Conservation (phyloP, 1,139 yeast genomes). For the Taphrina populina region DNA sequence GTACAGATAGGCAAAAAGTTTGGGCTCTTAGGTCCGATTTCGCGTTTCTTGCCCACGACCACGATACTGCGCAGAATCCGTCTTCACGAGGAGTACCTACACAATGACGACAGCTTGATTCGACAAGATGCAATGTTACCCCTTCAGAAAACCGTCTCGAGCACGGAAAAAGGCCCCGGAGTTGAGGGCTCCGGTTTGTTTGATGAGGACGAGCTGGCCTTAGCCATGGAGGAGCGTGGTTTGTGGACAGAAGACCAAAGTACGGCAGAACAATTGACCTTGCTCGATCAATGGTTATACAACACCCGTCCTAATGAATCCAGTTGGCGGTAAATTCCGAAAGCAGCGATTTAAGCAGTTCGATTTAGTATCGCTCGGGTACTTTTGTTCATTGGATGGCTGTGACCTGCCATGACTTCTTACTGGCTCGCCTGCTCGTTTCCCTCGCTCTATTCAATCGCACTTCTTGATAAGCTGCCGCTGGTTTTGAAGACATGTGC, state of each 20-base stretch:
- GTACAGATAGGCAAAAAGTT: background rate
- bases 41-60: background rate
- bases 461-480: too few relatives aligned
- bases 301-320: background rate
- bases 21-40: constrained; percentile 24
- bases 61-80: background rate
- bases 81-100: constrained; percentile 14
- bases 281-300: constrained; percentile 1
- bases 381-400: background rate
- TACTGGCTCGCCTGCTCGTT: too few relatives aligned
- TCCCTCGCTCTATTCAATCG: too few relatives aligned
- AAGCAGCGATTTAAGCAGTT: background rate
- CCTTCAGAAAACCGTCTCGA: background rate
- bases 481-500: too few relatives aligned
- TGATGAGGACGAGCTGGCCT: constrained; percentile 1
- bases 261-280: background rate
- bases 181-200: background rate
- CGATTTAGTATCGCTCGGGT: background rate
- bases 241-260: constrained; percentile 12
- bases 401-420: background rate
- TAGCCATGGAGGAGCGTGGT: constrained; percentile 25
- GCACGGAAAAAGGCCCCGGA: too few relatives aligned
- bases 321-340: background rate
- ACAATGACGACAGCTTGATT: constrained; percentile 4
- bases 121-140: background rate